Percentiles rank a stretch among this genome's conserved stretches.
Conservation (phyloP, 2,329 filamentous ascomycete genomes). For the Monilinia laxa region DNA sequence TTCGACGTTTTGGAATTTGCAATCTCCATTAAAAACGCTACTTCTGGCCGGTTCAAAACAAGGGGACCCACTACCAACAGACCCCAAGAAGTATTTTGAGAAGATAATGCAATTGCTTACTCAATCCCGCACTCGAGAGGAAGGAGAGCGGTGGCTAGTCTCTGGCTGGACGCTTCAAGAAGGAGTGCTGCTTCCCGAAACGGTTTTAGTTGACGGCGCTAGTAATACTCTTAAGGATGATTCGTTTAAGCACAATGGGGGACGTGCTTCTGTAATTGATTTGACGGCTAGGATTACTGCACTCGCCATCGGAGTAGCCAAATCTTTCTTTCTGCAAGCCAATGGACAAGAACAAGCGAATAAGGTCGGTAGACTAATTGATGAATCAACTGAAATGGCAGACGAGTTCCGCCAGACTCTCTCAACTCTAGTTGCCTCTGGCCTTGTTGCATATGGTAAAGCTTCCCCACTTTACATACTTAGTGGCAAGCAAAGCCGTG, state of each 20-base stretch:
- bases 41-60: background rate
- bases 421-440: background rate
- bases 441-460: background rate
- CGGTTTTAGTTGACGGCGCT: background rate
- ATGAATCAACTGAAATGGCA: background rate
- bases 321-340: background rate
- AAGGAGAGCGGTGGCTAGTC: background rate
- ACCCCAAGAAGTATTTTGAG: background rate
- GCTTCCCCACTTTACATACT: slow-evolving; percentile 1
- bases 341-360: background rate
- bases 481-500: background rate
- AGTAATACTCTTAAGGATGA: background rate
- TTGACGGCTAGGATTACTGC: background rate
- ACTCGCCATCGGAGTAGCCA: background rate
- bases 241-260: background rate
- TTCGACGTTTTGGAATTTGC: background rate
- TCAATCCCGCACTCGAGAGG: background rate
- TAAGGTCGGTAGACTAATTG: background rate
- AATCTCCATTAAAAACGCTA: background rate
- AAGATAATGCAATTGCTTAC: background rate
- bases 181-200: background rate
- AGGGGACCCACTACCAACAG: background rate
- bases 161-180: slow-evolving; percentile 8
- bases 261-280: background rate
- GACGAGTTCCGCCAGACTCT: background rate